Evolutionary conservation across 306 rosid genomes (phyloP).

Genomic region (Glycine tomentella): DNA sequence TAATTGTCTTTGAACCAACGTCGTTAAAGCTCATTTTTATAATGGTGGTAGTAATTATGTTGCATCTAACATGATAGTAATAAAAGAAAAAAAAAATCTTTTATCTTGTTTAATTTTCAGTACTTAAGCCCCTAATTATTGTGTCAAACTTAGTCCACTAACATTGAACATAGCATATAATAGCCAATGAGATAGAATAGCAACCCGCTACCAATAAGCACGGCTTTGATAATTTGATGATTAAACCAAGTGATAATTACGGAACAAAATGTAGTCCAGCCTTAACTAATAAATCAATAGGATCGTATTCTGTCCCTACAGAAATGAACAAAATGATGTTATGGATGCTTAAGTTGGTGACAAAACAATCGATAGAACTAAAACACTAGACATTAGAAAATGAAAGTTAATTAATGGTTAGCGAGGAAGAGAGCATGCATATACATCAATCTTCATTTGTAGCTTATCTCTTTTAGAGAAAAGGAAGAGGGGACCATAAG

Average conservation of each 20-base stretch:
- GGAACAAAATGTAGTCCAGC: background rate
- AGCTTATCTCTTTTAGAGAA: constrained; percentile 42
- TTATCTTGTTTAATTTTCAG: background rate
- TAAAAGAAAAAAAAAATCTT: background rate
- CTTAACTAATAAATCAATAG: constrained; percentile 15
- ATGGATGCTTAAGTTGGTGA: constrained; percentile 27
- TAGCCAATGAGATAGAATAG: background rate
- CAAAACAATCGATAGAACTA: constrained; percentile 10
- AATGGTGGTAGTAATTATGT: no score
- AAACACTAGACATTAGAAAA: constrained; percentile 13
- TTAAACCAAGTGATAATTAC: constrained; percentile 14
- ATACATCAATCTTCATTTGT: constrained; percentile 19
- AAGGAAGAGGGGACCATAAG: constrained; percentile 50
- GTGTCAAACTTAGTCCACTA: background rate
- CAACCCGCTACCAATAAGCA: constrained; percentile 18
- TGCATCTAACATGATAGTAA: no score
- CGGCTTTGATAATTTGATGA: constrained; percentile 31
- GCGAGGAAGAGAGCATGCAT: constrained; percentile 44
- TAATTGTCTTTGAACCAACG: no score
- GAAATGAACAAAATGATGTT: constrained; percentile 37
- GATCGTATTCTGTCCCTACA: constrained; percentile 23
- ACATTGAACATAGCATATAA: background rate
- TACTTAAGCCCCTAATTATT: background rate
- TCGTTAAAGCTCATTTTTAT: no score
- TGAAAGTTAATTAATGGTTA: constrained; percentile 36